These are phyloP conservation scores for Pythium pyrilobum DNA, from an alignment of 352 stramenopile species.

Conservation along the genomic window DNA sequence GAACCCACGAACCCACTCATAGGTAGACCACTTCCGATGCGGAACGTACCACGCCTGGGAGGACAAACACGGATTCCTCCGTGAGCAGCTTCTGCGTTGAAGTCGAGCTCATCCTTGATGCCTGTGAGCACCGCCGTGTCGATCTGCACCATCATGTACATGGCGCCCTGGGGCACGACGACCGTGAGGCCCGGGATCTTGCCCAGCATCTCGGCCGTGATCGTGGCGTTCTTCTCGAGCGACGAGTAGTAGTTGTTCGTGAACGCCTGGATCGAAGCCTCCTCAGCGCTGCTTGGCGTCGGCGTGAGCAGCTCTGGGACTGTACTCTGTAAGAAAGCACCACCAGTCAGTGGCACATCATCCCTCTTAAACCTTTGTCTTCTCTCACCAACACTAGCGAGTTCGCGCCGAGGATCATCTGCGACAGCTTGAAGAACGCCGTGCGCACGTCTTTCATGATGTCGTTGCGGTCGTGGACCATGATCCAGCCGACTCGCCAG, in stretches of 20 bases:
- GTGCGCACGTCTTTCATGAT: conserved; percentile 70
- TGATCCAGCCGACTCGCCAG: conserved; percentile 93
- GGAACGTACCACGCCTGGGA: conserved; percentile 77
- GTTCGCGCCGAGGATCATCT: conserved; percentile 89
- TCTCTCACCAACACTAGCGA: conserved; percentile 71
- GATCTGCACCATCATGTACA: conserved; percentile 89
- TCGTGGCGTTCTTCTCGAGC: conserved; percentile 76
- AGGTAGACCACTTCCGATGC: too few species aligned
- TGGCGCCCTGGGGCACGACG: conserved; percentile 87
- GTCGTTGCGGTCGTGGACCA: conserved; percentile 87
- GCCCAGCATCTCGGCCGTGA: conserved; percentile 61
- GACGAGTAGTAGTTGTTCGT: conserved; percentile 73
- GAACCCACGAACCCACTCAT: too few species aligned
- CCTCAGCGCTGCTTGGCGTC: conserved; percentile 41
- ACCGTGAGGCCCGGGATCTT: conserved; percentile 81
- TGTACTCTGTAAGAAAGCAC: conserved; percentile 28
- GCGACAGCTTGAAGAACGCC: conserved; percentile 86
- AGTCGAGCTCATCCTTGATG: conserved; percentile 89
- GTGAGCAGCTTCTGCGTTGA: conserved; percentile 87
- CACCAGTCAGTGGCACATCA: not conserved
- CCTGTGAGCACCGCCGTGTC: conserved; percentile 54
- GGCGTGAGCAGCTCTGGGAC: conserved; percentile 80
- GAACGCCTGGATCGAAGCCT: conserved; percentile 52
- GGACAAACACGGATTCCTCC: conserved; percentile 93
- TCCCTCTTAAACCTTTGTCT: not conserved